phyloP scores from a whole-genome alignment of 768 basidiomycete species.

The Suillus variegatus region DNA sequence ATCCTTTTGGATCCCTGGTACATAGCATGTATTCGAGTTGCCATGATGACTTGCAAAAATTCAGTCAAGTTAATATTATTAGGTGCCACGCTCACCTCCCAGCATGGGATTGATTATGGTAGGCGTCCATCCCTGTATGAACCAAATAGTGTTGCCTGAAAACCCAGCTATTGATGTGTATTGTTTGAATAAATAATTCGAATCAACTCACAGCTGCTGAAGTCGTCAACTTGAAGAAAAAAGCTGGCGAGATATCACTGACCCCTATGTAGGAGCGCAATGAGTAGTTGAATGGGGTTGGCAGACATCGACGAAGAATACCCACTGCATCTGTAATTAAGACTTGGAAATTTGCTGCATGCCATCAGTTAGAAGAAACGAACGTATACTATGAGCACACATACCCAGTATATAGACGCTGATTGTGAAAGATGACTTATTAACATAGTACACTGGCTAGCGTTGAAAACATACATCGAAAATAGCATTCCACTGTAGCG shows the following conservation, averaged over 20 bases:
- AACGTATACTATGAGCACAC: neutral
- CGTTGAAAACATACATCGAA: neutral
- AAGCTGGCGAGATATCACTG: neutral
- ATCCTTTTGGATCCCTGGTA: neutral
- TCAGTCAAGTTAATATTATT: neutral
- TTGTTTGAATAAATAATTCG: neutral
- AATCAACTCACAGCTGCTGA: neutral
- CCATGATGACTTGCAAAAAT: neutral
- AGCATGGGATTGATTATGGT: neutral
- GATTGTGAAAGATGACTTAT: neutral
- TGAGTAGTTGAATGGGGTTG: neutral
- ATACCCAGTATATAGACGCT: neutral
- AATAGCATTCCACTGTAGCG: neutral
- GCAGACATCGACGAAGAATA: neutral
- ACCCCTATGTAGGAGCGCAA: neutral
- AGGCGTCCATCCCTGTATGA: neutral
- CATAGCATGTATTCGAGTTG: neutral
- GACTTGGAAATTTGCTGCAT: neutral
- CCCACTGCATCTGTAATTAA: neutral
- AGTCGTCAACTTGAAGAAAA: neutral
- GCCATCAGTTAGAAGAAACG: neutral
- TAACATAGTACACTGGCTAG: neutral
- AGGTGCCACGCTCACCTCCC: neutral
- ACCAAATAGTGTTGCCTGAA: neutral
- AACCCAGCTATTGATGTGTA: neutral